These are phyloP conservation scores for Syzygium malaccense DNA, from an alignment of 441 rosid species.

Conservation along the genomic window DNA sequence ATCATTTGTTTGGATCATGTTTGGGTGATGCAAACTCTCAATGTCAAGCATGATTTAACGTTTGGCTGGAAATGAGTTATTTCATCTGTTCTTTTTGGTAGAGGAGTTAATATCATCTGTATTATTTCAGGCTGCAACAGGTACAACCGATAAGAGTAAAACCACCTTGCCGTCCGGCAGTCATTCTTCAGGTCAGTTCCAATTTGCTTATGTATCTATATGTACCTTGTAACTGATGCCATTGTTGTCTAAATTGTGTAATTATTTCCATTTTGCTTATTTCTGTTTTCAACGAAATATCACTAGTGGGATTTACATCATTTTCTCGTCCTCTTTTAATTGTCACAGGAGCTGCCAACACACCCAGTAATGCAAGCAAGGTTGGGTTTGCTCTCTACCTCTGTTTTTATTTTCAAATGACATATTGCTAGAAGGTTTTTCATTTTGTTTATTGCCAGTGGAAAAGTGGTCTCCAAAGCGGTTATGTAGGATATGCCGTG, in stretches of 20 bases:
- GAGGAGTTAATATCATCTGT: background rate
- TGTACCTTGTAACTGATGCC: background rate
- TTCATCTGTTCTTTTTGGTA: background rate
- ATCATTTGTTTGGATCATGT: background rate
- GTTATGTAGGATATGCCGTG: background rate
- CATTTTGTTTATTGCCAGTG: background rate
- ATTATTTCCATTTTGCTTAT: background rate
- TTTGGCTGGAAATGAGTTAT: background rate
- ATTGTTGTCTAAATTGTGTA: background rate
- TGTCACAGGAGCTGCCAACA: background rate
- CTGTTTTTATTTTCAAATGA: background rate
- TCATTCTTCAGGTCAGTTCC: conserved; percentile 57
- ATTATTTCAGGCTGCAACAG: conserved; percentile 39
- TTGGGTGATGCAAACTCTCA: background rate
- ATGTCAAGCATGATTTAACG: background rate
- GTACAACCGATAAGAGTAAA: conserved; percentile 32
- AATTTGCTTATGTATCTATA: background rate
- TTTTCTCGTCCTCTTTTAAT: background rate
- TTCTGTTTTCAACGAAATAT: background rate
- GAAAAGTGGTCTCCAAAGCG: background rate
- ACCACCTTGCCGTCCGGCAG: conserved; percentile 27
- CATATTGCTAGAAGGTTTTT: background rate
- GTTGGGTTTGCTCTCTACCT: background rate
- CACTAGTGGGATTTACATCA: background rate
- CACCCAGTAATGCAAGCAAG: background rate